These are phyloP conservation scores for Hyphodiscus sp. DNA, from an alignment of 2,329 filamentous ascomycete species.

Conservation along the genomic window DNA sequence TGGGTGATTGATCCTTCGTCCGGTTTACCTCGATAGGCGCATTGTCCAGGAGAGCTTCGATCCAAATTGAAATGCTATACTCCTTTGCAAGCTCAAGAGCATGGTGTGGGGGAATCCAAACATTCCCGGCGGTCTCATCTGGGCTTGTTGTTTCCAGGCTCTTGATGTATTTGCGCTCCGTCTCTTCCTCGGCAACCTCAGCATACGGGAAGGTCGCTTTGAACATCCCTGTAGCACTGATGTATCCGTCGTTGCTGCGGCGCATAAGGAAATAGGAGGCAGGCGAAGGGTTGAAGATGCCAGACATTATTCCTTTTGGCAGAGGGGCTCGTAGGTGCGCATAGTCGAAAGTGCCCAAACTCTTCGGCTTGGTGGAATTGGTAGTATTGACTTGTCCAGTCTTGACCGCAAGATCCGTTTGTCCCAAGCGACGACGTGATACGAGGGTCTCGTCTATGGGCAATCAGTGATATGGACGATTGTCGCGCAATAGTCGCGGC, in stretches of 20 bases:
- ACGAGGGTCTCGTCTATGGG: constrained; percentile 38
- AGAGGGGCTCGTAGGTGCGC: constrained; percentile 89
- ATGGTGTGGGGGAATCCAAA: constrained; percentile 84
- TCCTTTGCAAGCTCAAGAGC: constrained; percentile 80
- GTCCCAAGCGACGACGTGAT: constrained; percentile 78
- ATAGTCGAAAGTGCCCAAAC: constrained; percentile 86
- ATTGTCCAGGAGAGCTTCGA: constrained; percentile 87
- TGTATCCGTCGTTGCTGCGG: constrained; percentile 75
- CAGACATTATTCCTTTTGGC: constrained; percentile 84
- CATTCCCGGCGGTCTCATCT: constrained; percentile 92
- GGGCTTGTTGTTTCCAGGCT: constrained; percentile 70
- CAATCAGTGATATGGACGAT: constrained; percentile 14
- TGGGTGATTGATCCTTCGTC: constrained; percentile 45
- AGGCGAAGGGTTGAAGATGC: constrained; percentile 80
- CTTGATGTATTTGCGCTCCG: constrained; percentile 80
- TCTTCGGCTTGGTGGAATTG: constrained; percentile 65
- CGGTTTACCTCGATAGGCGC: constrained; percentile 57
- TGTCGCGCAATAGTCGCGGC: constrained; percentile 28
- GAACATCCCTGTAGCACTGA: constrained; percentile 88
- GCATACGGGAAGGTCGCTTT: constrained; percentile 83
- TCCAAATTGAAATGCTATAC: constrained; percentile 81
- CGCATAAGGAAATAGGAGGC: constrained; percentile 97
- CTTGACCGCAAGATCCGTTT: constrained; percentile 84
- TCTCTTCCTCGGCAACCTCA: constrained; percentile 63
- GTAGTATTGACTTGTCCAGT: constrained; percentile 64